Evolutionary conservation across 352 stramenopile genomes (phyloP).

Genomic region (Pythium sp.): DNA sequence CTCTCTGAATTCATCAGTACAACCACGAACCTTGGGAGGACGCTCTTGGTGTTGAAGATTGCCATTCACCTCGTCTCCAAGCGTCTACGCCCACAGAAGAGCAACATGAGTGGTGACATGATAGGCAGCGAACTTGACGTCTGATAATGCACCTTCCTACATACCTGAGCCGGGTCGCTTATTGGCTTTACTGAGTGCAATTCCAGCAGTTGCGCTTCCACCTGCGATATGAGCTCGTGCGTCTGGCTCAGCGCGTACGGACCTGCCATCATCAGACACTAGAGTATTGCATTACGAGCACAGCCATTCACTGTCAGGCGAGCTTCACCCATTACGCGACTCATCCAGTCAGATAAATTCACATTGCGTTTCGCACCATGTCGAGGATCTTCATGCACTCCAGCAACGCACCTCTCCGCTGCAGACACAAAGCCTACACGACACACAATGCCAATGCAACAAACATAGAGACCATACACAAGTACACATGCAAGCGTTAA

Average conservation of each 20-base stretch:
- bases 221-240: conserved; percentile 42
- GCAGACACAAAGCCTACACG: conserved; percentile 32
- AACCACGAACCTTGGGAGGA: conserved; percentile 11
- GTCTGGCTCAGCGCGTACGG: conserved; percentile 39
- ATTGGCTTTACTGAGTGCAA: neutral
- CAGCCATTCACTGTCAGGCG: neutral
- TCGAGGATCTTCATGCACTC: conserved; percentile 53
- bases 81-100: neutral
- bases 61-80: neutral
- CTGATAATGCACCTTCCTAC: neutral
- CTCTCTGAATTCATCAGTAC: neutral
- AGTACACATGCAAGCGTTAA: neutral
- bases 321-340: neutral
- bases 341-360: neutral
- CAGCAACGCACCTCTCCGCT: conserved; percentile 17
- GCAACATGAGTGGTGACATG: neutral
- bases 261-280: conserved; percentile 78
- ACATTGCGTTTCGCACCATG: conserved; percentile 38
- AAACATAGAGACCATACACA: neutral
- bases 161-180: neutral
- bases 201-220: conserved; percentile 28
- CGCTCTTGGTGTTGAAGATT: conserved; percentile 1
- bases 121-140: neutral
- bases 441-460: neutral
- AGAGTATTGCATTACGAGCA: neutral